Conservation (phyloP, 2,329 filamentous ascomycete genomes). For the Pestalotiopsis sp. region DNA sequence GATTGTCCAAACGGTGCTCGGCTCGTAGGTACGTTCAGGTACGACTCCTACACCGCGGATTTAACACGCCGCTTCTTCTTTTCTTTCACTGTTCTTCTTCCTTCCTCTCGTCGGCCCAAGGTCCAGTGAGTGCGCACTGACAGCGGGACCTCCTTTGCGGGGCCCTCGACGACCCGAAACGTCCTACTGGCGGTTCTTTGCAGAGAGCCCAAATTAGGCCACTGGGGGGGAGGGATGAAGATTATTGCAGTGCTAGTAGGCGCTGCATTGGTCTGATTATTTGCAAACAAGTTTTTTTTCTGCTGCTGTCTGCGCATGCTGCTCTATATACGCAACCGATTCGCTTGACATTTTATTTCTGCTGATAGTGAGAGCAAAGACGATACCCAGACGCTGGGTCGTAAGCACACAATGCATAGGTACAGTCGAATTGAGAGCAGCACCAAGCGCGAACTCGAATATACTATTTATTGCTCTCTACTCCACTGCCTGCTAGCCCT, state of each 20-base stretch:
- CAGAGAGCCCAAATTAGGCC: neutral
- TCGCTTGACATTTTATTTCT: neutral
- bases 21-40: neutral
- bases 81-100: neutral
- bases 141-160: neutral
- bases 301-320: too few species aligned
- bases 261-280: neutral
- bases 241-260: too few species aligned
- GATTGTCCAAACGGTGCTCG: too few species aligned
- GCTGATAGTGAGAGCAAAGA: neutral
- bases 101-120: neutral
- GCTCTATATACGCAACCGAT: too few species aligned
- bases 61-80: neutral
- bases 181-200: neutral
- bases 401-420: neutral
- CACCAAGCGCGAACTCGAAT: neutral
- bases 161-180: neutral
- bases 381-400: neutral
- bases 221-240: neutral
- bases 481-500: neutral
- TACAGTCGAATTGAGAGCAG: neutral
- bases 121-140: neutral
- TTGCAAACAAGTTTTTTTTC: neutral
- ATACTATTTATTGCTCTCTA: neutral
- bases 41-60: too few species aligned